Base-by-base conservation (phyloP, 495 filamentous ascomycete genomes). In the Hypoxylon perforatum region DNA sequence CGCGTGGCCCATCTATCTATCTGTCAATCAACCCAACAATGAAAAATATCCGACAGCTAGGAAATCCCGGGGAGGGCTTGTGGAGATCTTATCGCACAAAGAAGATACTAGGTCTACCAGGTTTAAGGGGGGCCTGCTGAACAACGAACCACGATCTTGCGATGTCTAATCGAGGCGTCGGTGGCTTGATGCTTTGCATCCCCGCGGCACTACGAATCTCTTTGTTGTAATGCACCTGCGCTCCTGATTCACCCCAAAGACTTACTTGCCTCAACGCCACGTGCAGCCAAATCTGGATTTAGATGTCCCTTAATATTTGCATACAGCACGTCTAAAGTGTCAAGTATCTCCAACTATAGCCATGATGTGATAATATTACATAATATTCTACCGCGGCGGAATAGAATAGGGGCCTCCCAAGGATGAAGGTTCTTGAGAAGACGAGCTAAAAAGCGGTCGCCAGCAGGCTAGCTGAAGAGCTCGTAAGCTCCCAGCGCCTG, bases 1-100 rank as follows among this genome's bases (percentile, higher is more conserved):
- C 1, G n/a, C 33, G 21, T 36, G 47, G n/a, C 41, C 45, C 47
- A 17, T 42, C 39, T 14, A 39, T 39, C 36, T n/a, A 28, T 28
- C 25, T 7, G 7, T 28, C 25, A 28, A 61, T 36, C 54, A 55
- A 42, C 53, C 65, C 58, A 58, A 51, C 30, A 45, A 44, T 55
- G 25, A 21, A 41, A 57, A 48, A 47, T 22, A 46, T 46, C 44
- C 44, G 44, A 46, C 15, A 22, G 44, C 21, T 49, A 35, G 48
- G 58, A 46, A 21, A 38, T 38, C 45, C 52, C 30, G 39, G 52
- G 53, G 46, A 39, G n/a, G 15, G 49, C 62, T 47, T 59, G 48
- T 42, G 57, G 64, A 11, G 33, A 53, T 58, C 48, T 35, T 4
- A 52, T 53, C 17, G 36, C 46, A 38, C 12, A 36, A 6, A 38